Conservation (phyloP, 768 basidiomycete species). For the Panaeolus cyanescens region DNA sequence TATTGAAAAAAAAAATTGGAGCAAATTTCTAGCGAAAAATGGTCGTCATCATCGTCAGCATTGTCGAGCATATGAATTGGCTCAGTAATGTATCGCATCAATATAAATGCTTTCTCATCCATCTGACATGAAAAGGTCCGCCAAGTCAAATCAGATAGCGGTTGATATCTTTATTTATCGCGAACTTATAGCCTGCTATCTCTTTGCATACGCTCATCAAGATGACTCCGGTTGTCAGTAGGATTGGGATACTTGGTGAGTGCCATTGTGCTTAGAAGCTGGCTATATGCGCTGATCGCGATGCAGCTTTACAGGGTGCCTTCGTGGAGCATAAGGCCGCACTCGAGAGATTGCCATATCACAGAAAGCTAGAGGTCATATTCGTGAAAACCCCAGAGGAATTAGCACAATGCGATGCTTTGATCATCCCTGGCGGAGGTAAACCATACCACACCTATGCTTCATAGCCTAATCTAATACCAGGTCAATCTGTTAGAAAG, state of each 20-base stretch:
- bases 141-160: slow-evolving; percentile 2
- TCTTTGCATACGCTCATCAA: not conserved
- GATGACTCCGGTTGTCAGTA: slow-evolving; percentile 3
- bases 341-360: slow-evolving; percentile 57
- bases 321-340: slow-evolving; percentile 84
- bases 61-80: not conserved
- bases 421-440: slow-evolving; percentile 95
- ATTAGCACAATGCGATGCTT: slow-evolving; percentile 72
- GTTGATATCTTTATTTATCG: not conserved
- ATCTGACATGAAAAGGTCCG: not conserved
- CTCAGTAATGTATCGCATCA: not conserved
- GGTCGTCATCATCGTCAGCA: not conserved
- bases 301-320: slow-evolving; percentile 88
- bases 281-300: slow-evolving; percentile 8
- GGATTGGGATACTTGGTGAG: slow-evolving; percentile 57
- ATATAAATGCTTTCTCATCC: not conserved
- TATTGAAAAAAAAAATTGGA: slow-evolving; percentile 6
- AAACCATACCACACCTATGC: slow-evolving; percentile 16
- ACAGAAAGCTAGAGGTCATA: slow-evolving; percentile 44
- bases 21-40: slow-evolving; percentile 2
- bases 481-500: slow-evolving; percentile 62
- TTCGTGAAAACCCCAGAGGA: slow-evolving; percentile 80
- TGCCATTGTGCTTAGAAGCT: not conserved
- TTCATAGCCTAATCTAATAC: not conserved
- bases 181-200: not conserved